Conservation (phyloP, 2,329 filamentous ascomycete genomes). For the Xylogone sp. region DNA sequence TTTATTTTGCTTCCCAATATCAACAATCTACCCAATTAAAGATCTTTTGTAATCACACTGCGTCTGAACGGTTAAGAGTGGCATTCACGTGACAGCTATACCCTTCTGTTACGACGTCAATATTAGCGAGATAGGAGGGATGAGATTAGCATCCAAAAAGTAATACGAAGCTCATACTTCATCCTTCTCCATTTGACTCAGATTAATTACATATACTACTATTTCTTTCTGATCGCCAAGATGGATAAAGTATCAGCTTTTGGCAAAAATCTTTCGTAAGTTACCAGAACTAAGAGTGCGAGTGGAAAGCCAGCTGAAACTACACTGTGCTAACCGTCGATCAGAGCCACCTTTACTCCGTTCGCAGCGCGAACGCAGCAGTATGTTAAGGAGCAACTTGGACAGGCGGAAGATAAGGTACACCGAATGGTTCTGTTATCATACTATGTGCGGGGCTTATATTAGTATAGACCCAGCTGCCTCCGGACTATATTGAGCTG, state of each 20-base stretch:
- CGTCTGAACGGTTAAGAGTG: background rate
- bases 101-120: background rate
- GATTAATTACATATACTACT: background rate
- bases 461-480: conserved; percentile 75
- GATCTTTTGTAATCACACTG: no score
- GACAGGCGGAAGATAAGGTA: conserved; percentile 91
- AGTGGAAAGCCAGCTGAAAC: conserved; percentile 27
- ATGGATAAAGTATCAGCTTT: conserved; percentile 71
- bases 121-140: background rate
- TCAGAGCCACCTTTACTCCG: conserved; percentile 80
- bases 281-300: conserved; percentile 6
- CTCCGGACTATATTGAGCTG: conserved; percentile 94
- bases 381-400: conserved; percentile 96
- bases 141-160: background rate
- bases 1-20: no score
- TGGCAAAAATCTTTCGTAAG: conserved; percentile 67
- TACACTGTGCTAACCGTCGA: conserved; percentile 50
- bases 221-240: conserved; percentile 7
- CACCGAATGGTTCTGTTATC: conserved; percentile 3
- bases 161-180: background rate
- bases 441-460: conserved; percentile 7
- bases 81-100: background rate
- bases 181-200: background rate
- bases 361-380: conserved; percentile 94
- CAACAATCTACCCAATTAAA: no score